phyloP scores from a whole-genome alignment of 805 yeast species.

The Brettanomyces sp. region DNA sequence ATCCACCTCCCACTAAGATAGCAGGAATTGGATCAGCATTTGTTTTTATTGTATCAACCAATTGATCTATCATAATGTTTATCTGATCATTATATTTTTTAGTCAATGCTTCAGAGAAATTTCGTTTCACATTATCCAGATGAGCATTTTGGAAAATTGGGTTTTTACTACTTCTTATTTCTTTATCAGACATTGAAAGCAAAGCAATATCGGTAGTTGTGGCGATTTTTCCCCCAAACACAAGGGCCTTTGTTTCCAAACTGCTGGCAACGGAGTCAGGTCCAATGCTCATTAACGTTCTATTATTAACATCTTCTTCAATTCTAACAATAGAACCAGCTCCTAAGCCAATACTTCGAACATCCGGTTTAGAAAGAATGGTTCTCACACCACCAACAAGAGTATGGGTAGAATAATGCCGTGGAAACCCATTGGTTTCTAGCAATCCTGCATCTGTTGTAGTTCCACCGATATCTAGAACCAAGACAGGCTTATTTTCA shows the following conservation, averaged over 20 bases:
- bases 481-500: conserved; percentile 25
- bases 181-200: conserved; percentile 13
- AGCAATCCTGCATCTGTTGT: conserved; percentile 41
- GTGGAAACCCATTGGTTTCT: conserved; percentile 37
- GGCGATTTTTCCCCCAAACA: conserved; percentile 33
- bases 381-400: conserved; percentile 38
- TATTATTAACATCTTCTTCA: conserved; percentile 1
- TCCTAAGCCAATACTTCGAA: conserved; percentile 39
- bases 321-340: conserved; percentile 38
- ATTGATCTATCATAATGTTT: conserved; percentile 26
- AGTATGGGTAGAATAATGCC: conserved; percentile 35
- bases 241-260: conserved; percentile 24
- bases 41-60: conserved; percentile 37
- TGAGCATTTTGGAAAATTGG: conserved; percentile 5
- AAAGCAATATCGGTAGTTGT: conserved; percentile 37
- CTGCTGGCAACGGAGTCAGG: conserved; percentile 42
- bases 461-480: conserved; percentile 44
- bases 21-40: conserved; percentile 32
- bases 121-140: conserved; percentile 10
- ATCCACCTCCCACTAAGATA: conserved; percentile 41
- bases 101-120: conserved; percentile 8
- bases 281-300: conserved; percentile 25
- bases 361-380: conserved; percentile 44
- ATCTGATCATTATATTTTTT: neutral
- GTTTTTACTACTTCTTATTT: conserved; percentile 21